phyloP scores from a whole-genome alignment of 2,329 filamentous ascomycete genomes.

The Aspergillus phoenicis region DNA sequence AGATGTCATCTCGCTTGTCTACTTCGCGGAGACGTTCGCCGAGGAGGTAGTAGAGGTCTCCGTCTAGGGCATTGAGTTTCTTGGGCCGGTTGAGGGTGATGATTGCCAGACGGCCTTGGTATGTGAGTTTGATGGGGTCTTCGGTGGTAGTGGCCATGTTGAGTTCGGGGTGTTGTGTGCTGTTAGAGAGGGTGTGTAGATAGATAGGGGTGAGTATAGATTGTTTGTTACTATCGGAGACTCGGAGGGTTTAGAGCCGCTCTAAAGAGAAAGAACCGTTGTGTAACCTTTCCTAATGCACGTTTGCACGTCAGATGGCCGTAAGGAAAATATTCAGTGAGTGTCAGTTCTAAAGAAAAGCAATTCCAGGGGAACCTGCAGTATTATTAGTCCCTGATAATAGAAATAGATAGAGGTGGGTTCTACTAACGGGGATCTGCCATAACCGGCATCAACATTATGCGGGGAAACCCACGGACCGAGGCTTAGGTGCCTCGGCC shows the following conservation, averaged over 20 bases:
- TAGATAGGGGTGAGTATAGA: not conserved
- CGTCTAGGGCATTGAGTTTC: slow-evolving; percentile 83
- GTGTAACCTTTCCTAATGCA: too few species aligned
- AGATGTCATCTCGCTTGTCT: slow-evolving; percentile 76
- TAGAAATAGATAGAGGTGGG: not conserved
- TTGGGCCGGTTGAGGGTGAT: slow-evolving; percentile 82
- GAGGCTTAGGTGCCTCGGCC: slow-evolving; percentile 19
- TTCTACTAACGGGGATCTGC: not conserved
- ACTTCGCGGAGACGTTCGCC: slow-evolving; percentile 74
- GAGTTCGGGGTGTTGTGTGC: not conserved
- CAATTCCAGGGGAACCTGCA: not conserved
- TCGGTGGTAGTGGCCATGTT: slow-evolving; percentile 34
- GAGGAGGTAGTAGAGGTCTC: slow-evolving; percentile 75
- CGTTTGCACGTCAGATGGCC: too few species aligned
- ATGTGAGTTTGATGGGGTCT: slow-evolving; percentile 61
- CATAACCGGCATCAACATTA: not conserved
- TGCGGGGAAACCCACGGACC: slow-evolving; percentile 21
- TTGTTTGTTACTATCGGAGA: not conserved
- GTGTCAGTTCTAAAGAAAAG: not conserved
- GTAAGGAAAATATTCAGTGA: too few species aligned
- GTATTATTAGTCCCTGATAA: not conserved
- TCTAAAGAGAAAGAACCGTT: not conserved
- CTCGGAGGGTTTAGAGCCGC: not conserved
- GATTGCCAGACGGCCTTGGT: slow-evolving; percentile 71
- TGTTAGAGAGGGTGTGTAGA: not conserved